Base-by-base conservation (phyloP, 2,329 filamentous ascomycete genomes). In the Shiraia bambusicola region DNA sequence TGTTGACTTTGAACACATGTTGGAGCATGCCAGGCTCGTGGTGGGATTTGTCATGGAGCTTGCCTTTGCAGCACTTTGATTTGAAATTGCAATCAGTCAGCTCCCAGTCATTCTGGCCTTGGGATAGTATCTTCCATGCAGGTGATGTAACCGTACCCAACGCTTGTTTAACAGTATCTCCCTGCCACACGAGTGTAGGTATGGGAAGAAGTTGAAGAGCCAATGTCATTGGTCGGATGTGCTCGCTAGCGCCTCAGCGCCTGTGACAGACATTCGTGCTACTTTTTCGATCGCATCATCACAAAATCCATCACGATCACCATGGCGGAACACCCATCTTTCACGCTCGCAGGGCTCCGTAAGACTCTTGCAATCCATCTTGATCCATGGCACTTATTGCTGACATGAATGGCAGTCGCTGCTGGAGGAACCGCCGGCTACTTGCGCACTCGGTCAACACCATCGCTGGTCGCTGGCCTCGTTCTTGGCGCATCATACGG, bases 1-100 rank as follows among this genome's bases (percentile, higher is more conserved):
- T 51, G 69, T 88, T 27, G 85, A 83, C 52, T 94, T 93, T 63
- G 82, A 90, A 63, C 90, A 95, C 68, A 94, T 95, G 88, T 75
- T 92, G 25, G 84, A 95, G 73, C 89, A 95, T 69, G 88, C 87
- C 13, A 84, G 82, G 66, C 79, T 95, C 76, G 91, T 88, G 1
- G 74, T 94, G 17, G 87, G 84, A 3, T 78, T 93, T 52, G 87
- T 84, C 6, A 90, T 90, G 59, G 89, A 95, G 73, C 77, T 94
- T 46, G 88, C 83, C 8, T 87, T 87, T 70, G 81, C 87, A 19
- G 76, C 85, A 45, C 86, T 90, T 19, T 55, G 71, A 76, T 19
- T 22, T 28, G 26, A 11, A 37, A 28, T 27, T n/a, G n/a, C n/a
- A n/a, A n/a, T n/a, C n/a, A n/a, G n/a, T n/a, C n/a, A n/a, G n/a